Percentiles rank a stretch among this genome's conserved stretches.
phyloP scores from a whole-genome alignment of 2,329 filamentous ascomycete genomes.

The Fusarium falciforme region DNA sequence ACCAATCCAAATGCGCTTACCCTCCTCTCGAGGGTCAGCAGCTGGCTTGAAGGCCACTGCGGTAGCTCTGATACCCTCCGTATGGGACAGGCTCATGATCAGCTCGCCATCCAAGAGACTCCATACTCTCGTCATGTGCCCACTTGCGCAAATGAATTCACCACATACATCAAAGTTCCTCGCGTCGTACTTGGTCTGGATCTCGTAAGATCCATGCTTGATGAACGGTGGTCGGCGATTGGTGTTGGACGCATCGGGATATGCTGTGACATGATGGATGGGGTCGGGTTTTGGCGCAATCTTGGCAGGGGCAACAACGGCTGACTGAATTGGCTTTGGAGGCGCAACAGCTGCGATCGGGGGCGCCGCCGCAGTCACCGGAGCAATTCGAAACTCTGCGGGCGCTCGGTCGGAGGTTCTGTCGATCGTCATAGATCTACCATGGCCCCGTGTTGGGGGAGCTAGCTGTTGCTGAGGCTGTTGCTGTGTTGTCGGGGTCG shows the following conservation, averaged over 20 bases:
- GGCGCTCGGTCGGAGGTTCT: conserved; percentile 40
- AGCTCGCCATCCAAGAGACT: conserved; percentile 84
- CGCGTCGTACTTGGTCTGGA: conserved; percentile 87
- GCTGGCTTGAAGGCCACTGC: conserved; percentile 89
- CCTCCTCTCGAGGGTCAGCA: conserved; percentile 81
- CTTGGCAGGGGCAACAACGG: conserved; percentile 30
- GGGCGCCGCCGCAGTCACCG: conserved; percentile 32
- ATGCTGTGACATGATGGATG: conserved; percentile 69
- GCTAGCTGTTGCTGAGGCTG: conserved; percentile 45
- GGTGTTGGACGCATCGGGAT: conserved; percentile 84
- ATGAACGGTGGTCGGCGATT: conserved; percentile 86
- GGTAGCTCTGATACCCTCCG: conserved; percentile 85
- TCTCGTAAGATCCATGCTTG: conserved; percentile 78
- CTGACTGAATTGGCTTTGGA: conserved; percentile 34
- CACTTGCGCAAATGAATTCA: conserved; percentile 86
- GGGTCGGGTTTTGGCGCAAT: conserved; percentile 53
- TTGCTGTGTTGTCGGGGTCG: conserved; percentile 46
- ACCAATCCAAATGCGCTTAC: conserved; percentile 86
- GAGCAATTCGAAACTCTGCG: conserved; percentile 37
- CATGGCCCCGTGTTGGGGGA: conserved; percentile 46
- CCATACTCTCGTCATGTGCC: conserved; percentile 90
- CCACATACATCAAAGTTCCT: conserved; percentile 90
- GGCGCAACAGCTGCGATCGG: conserved; percentile 25
- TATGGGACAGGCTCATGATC: conserved; percentile 83
- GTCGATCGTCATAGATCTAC: conserved; percentile 53